Conservation (phyloP, 306 rosid genomes). For the Mimosa pudica region DNA sequence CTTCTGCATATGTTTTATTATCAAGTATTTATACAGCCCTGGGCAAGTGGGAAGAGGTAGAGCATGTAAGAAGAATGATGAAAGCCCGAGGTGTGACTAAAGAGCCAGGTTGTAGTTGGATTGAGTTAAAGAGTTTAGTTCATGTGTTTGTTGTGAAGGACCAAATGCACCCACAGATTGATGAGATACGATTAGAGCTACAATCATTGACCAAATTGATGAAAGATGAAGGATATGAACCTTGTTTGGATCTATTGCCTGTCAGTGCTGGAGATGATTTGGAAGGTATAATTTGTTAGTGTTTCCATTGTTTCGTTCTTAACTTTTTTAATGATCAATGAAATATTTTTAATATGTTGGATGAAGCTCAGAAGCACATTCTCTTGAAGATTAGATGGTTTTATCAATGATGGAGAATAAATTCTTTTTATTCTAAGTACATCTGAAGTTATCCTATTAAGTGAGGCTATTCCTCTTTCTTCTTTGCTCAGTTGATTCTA, state of each 20-base stretch:
- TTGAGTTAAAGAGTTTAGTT: constrained; percentile 69
- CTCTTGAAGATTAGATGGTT: not conserved
- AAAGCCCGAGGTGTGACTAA: constrained; percentile 71
- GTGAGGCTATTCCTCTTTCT: not conserved
- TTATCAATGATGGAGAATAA: not conserved
- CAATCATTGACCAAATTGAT: constrained; percentile 56
- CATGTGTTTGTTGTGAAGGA: constrained; percentile 92
- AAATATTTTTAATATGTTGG: constrained; percentile 15
- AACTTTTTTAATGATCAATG: constrained; percentile 4
- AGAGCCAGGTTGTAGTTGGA: constrained; percentile 97
- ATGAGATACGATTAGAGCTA: constrained; percentile 51
- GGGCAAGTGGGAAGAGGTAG: constrained; percentile 71
- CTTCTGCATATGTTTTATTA: constrained; percentile 71
- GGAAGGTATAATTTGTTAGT: constrained; percentile 36
- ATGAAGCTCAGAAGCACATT: not conserved
- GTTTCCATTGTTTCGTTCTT: constrained; percentile 18
- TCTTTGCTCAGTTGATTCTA: not conserved
- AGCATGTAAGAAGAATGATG: constrained; percentile 78
- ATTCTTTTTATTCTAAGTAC: not conserved
- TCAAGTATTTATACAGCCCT: constrained; percentile 71
- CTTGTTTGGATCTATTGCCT: constrained; percentile 35
- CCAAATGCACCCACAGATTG: constrained; percentile 74
- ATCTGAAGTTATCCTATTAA: not conserved
- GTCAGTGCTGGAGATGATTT: constrained; percentile 24
- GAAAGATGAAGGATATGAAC: constrained; percentile 70